These are phyloP conservation scores for Aspergillus arachidicola DNA, from an alignment of 2,329 filamentous ascomycete species.

Conservation along the genomic window DNA sequence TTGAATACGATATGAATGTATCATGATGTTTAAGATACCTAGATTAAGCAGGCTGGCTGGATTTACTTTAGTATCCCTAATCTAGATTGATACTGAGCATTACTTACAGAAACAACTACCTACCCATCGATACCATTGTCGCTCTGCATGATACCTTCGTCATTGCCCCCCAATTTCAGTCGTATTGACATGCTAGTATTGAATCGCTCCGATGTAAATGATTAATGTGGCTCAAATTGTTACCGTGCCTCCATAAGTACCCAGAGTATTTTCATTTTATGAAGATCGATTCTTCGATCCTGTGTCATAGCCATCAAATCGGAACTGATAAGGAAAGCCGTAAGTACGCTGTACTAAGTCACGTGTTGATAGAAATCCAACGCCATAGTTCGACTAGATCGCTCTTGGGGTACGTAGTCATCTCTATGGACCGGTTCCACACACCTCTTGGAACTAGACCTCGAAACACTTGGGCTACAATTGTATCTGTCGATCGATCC, in stretches of 20 bases:
- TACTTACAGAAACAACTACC: not conserved
- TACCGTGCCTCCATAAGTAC: not conserved
- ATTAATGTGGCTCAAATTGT: not conserved
- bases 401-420: not conserved
- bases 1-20: not conserved
- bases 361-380: conserved; percentile 21
- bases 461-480: not conserved
- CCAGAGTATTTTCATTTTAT: not conserved
- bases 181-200: not conserved
- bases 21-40: not conserved
- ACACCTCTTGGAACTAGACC: not conserved
- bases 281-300: not conserved
- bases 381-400: not conserved
- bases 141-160: not conserved
- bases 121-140: not conserved
- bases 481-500: not conserved
- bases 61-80: not conserved
- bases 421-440: not conserved
- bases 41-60: not conserved
- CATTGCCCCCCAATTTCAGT: not conserved
- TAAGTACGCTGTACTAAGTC: not conserved
- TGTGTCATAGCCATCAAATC: not conserved
- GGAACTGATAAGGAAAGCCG: not conserved
- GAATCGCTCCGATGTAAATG: not conserved
- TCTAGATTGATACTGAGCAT: not conserved